A percentile compares a stretch with the other conserved stretches of the same genome.
Evolutionary conservation across 2,329 filamentous ascomycete genomes (phyloP).

Genomic region (Lachnellula cervina): DNA sequence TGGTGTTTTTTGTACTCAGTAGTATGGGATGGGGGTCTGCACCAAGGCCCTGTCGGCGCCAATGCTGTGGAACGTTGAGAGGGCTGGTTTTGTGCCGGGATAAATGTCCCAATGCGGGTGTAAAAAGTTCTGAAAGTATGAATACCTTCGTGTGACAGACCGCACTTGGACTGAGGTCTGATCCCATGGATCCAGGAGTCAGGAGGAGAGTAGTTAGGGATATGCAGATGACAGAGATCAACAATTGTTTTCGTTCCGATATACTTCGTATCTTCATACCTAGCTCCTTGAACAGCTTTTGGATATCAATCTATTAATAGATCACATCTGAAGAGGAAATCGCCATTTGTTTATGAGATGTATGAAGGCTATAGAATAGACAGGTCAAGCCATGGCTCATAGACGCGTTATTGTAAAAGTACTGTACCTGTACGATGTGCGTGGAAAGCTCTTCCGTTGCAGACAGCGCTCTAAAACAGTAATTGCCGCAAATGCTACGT

Average conservation of each 20-base stretch:
- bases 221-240: too few relatives aligned
- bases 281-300: too few relatives aligned
- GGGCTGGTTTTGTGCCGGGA: neutral
- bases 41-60: conserved; percentile 5
- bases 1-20: neutral
- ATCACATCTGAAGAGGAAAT: too few relatives aligned
- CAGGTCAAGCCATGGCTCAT: neutral
- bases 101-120: too few relatives aligned
- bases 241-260: too few relatives aligned
- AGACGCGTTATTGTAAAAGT: neutral
- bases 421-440: neutral
- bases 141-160: too few relatives aligned
- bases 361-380: too few relatives aligned
- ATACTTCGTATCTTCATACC: too few relatives aligned
- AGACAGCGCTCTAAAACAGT: neutral
- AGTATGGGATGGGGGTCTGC: conserved; percentile 2
- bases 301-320: too few relatives aligned
- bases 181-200: neutral
- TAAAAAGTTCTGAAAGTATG: too few relatives aligned
- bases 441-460: neutral
- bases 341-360: too few relatives aligned
- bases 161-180: neutral
- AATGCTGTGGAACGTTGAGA: conserved; percentile 13
- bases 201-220: too few relatives aligned
- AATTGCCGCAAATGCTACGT: conserved; percentile 2